These are phyloP conservation scores for Immersiella caudata DNA, from an alignment of 495 filamentous ascomycete genomes.

Conservation along the genomic window DNA sequence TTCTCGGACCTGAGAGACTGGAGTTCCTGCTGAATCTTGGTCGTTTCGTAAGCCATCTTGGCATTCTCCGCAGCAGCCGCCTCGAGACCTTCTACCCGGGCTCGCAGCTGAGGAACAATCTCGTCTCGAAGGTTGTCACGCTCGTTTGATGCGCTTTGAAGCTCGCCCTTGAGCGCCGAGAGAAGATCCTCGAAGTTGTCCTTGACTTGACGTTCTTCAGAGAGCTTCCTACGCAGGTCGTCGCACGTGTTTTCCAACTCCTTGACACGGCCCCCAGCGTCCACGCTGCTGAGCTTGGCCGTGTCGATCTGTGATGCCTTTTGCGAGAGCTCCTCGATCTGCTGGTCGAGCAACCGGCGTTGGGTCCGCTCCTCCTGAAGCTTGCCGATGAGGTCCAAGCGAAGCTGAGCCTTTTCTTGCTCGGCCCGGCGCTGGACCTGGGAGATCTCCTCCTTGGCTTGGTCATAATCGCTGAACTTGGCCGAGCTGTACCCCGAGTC, in stretches of 20 bases:
- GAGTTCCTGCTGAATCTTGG: conserved; percentile 80
- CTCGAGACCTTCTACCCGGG: conserved; percentile 77
- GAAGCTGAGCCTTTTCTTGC: conserved; percentile 87
- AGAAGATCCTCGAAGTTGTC: conserved; percentile 93
- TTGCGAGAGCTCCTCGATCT: conserved; percentile 78
- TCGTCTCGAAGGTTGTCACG: conserved; percentile 90
- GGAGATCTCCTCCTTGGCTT: conserved; percentile 79
- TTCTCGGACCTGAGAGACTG: conserved; percentile 71
- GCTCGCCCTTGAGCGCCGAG: conserved; percentile 76
- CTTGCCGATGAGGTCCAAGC: conserved; percentile 78
- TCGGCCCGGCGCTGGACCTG: conserved; percentile 80
- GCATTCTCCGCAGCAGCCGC: conserved; percentile 66
- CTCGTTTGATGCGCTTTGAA: conserved; percentile 82
- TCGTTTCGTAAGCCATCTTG: conserved; percentile 71
- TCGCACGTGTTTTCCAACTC: conserved; percentile 82
- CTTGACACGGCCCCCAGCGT: conserved; percentile 58
- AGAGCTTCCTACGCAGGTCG: conserved; percentile 75
- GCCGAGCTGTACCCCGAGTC: conserved; percentile 89
- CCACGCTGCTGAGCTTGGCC: conserved; percentile 48
- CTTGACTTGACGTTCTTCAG: conserved; percentile 84
- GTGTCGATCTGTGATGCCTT: conserved; percentile 64
- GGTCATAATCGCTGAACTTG: conserved; percentile 66
- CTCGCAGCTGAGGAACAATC: conserved; percentile 71
- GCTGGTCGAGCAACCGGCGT: conserved; percentile 74
- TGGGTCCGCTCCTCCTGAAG: conserved; percentile 80